Conservation (phyloP, 176 grass and related monocot genomes). For the Saccharum officinarum region DNA sequence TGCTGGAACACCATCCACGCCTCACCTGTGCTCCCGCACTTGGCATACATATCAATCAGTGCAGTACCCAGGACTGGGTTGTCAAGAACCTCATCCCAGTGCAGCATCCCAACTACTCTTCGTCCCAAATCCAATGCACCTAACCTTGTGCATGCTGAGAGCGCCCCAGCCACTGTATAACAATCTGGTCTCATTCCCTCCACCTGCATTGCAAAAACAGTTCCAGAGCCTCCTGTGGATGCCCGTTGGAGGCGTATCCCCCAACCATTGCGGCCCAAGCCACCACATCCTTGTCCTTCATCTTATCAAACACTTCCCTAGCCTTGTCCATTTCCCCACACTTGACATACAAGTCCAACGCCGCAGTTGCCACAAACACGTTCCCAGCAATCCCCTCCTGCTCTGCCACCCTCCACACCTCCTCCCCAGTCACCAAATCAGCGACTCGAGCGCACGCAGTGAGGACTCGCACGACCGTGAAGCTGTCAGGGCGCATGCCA, state of each 20-base stretch:
- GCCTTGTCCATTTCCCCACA: conserved; percentile 59
- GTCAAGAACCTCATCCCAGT: conserved; percentile 49
- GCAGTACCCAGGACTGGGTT: conserved; percentile 65
- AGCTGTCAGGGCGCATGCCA: conserved; percentile 52
- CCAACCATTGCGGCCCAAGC: conserved; percentile 67
- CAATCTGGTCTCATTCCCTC: conserved; percentile 46
- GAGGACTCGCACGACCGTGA: conserved; percentile 49
- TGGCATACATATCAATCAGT: conserved; percentile 69
- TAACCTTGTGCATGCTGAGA: conserved; percentile 59
- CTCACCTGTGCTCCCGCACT: conserved; percentile 50
- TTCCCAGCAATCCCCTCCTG: conserved; percentile 22
- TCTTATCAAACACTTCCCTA: conserved; percentile 48
- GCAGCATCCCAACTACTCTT: conserved; percentile 12
- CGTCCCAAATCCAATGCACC: conserved; percentile 59
- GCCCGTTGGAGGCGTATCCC: conserved; percentile 59
- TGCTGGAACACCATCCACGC: conserved; percentile 57
- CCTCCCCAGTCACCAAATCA: conserved; percentile 47
- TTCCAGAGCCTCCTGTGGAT: conserved; percentile 55
- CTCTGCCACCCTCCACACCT: conserved; percentile 24
- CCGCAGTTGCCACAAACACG: conserved; percentile 55
- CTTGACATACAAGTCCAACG: conserved; percentile 57
- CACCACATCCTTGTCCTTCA: conserved; percentile 54
- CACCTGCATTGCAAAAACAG: conserved; percentile 59
- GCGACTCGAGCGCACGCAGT: conserved; percentile 49
- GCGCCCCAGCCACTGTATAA: conserved; percentile 46